Percentiles rank a stretch among this genome's conserved stretches.
Evolutionary conservation across 768 basidiomycete species (phyloP).

Genomic region (Ramaria rubella): DNA sequence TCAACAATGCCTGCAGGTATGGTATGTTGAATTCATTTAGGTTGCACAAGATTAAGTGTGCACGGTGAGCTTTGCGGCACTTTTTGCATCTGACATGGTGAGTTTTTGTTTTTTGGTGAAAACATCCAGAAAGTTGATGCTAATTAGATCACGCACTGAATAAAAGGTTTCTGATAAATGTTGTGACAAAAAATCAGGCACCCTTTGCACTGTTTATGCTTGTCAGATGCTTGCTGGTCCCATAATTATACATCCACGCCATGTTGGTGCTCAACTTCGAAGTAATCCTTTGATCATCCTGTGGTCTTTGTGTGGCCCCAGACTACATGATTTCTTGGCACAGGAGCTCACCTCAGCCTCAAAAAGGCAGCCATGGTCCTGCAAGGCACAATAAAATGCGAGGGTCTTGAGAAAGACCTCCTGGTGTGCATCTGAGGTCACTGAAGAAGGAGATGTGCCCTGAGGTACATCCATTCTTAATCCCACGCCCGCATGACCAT

Average conservation of each 20-base stretch:
- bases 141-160: conserved; percentile 11
- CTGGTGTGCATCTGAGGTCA: not conserved
- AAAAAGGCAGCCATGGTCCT: conserved; percentile 18
- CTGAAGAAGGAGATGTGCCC: not conserved
- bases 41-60: conserved; percentile 20
- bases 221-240: not conserved
- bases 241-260: not conserved
- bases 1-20: conserved; percentile 21
- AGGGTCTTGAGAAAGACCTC: conserved; percentile 21
- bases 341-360: no score
- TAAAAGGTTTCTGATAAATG: conserved; percentile 18
- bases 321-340: no score
- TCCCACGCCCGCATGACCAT: not conserved
- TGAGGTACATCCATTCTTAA: no score
- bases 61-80: not conserved
- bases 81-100: conserved; percentile 12
- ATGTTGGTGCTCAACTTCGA: not conserved
- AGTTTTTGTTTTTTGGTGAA: not conserved
- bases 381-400: conserved; percentile 18
- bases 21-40: conserved; percentile 19
- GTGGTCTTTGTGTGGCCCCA: not conserved
- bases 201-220: not conserved
- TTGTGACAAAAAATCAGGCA: not conserved
- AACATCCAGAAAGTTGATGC: not conserved
- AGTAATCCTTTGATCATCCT: not conserved